phyloP scores from a whole-genome alignment of 1,284 basidiomycete species.

The Anthracocystis setariae region DNA sequence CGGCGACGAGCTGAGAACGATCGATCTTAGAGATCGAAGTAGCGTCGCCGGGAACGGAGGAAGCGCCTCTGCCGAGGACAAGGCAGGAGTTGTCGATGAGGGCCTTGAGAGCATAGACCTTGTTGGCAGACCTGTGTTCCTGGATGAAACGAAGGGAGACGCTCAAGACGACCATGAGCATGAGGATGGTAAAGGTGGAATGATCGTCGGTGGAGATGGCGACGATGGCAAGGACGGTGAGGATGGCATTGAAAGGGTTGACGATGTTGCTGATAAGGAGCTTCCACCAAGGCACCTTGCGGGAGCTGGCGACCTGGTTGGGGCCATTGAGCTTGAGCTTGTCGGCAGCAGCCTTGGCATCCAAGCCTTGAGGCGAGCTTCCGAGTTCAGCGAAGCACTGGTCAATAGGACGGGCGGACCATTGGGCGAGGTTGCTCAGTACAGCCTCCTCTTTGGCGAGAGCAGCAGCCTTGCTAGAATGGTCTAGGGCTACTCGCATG shows the following conservation, averaged over 20 bases:
- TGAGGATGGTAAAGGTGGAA: slow-evolving; percentile 13
- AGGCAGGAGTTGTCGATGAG: slow-evolving; percentile 12
- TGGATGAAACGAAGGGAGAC: slow-evolving; percentile 10
- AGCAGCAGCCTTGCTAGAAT: slow-evolving; percentile 6
- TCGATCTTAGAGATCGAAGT: background rate
- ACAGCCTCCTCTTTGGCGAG: slow-evolving; percentile 9
- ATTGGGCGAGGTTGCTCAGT: slow-evolving; percentile 1
- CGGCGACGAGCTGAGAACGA: slow-evolving; percentile 4
- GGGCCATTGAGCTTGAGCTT: slow-evolving; percentile 11
- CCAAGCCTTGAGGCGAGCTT: slow-evolving; percentile 2
- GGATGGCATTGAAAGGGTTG: slow-evolving; percentile 14
- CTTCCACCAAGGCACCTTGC: slow-evolving; percentile 9
- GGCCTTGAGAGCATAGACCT: slow-evolving; percentile 10
- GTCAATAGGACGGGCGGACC: slow-evolving; percentile 2
- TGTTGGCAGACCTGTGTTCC: slow-evolving; percentile 12
- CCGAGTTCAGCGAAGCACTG: slow-evolving; percentile 3
- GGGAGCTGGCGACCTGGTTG: slow-evolving; percentile 10
- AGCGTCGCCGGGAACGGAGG: background rate
- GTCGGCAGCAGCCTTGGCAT: slow-evolving; percentile 4
- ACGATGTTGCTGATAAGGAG: slow-evolving; percentile 14
- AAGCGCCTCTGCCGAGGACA: slow-evolving; percentile 5
- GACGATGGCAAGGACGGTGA: slow-evolving; percentile 11
- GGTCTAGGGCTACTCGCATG: slow-evolving; percentile 3
- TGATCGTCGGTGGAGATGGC: slow-evolving; percentile 14
- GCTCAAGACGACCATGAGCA: slow-evolving; percentile 11